phyloP scores from a whole-genome alignment of 73 alveolate species.

The Paramecium bursaria region DNA sequence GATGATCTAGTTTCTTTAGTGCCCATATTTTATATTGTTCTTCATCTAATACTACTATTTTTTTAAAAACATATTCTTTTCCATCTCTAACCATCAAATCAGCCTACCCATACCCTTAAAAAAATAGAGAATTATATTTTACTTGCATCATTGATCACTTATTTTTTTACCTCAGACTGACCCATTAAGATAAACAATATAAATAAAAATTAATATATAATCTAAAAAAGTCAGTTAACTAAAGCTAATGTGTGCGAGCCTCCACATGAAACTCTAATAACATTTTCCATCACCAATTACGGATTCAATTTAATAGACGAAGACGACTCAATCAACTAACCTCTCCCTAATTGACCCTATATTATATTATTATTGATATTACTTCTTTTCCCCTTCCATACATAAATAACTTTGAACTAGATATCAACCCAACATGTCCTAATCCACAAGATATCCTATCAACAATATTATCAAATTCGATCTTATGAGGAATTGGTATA shows the following conservation, averaged over 20 bases:
- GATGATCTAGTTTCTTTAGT: slow-evolving; percentile 9
- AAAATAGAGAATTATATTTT: no score
- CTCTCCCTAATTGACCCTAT: slow-evolving; percentile 67
- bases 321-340: slow-evolving; percentile 29
- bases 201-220: no score
- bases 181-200: no score
- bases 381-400: slow-evolving; percentile 69
- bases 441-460: slow-evolving; percentile 63
- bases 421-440: slow-evolving; percentile 55
- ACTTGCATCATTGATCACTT: no score
- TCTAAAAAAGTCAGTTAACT: slow-evolving; percentile 1
- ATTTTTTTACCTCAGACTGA: no score
- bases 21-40: neutral
- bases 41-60: slow-evolving; percentile 21
- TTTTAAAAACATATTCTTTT: neutral
- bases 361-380: neutral
- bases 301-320: slow-evolving; percentile 54
- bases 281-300: slow-evolving; percentile 31
- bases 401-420: slow-evolving; percentile 44
- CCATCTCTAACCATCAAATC: neutral
- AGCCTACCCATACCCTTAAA: slow-evolving; percentile 51
- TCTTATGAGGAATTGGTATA: slow-evolving; percentile 57
- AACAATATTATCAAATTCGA: slow-evolving; percentile 42
- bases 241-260: slow-evolving; percentile 66
- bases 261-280: slow-evolving; percentile 64